phyloP scores from a whole-genome alignment of 106 monocot genomes.

The Agapanthus africanus region DNA sequence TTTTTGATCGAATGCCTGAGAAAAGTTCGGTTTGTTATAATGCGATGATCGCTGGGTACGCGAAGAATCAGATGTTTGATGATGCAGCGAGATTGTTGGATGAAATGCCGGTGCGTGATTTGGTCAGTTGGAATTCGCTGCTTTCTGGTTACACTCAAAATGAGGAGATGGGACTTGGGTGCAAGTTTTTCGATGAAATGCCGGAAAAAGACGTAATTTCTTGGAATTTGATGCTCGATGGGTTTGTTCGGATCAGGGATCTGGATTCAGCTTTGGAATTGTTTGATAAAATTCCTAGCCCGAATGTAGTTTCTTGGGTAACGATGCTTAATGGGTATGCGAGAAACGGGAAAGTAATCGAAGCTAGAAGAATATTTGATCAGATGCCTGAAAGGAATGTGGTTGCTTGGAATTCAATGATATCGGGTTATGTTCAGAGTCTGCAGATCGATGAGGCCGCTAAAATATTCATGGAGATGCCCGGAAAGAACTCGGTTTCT shows the following conservation, averaged over 20 bases:
- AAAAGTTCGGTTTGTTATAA: conserved; percentile 45
- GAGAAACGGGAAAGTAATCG: conserved; percentile 21
- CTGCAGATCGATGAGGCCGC: conserved; percentile 35
- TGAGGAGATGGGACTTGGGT: conserved; percentile 24
- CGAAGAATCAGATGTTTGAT: conserved; percentile 33
- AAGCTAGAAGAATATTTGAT: conserved; percentile 48
- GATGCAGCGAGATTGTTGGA: conserved; percentile 33
- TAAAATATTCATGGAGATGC: conserved; percentile 35
- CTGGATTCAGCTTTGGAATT: conserved; percentile 27
- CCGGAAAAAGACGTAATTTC: conserved; percentile 36
- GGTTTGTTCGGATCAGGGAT: conserved; percentile 32
- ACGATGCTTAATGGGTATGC: conserved; percentile 57
- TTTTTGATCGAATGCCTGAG: conserved; percentile 32
- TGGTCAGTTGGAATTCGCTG: conserved; percentile 45
- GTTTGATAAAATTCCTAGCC: conserved; percentile 28
- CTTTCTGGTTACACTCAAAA: conserved; percentile 44
- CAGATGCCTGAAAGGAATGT: conserved; percentile 47
- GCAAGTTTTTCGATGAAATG: conserved; percentile 45
- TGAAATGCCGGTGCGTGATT: conserved; percentile 27
- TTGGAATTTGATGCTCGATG: conserved; percentile 59
- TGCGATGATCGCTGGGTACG: conserved; percentile 49
- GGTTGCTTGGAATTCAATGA: conserved; percentile 57
- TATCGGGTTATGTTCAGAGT: conserved; percentile 35
- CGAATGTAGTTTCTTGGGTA: conserved; percentile 48
- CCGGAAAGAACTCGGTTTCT: conserved; percentile 36